A percentile compares a stretch with the other conserved stretches of the same genome.
Conservation (phyloP, 2,329 filamentous ascomycete species). For the Sporothrix globosa region DNA sequence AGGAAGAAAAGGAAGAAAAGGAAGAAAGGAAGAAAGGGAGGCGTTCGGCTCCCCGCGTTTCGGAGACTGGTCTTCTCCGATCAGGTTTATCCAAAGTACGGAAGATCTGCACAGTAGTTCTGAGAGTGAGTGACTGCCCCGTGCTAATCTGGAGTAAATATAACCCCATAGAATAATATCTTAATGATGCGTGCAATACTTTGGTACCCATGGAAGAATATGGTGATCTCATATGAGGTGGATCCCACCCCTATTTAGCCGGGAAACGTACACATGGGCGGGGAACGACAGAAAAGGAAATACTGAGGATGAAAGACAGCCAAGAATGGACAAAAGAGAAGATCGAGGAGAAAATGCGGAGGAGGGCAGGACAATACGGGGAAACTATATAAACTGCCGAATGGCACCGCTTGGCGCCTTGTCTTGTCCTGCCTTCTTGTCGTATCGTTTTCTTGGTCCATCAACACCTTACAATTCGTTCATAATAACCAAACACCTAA, state of each 20-base stretch:
- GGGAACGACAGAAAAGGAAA: neutral
- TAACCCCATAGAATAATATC: conserved; percentile 1
- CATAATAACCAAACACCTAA: neutral
- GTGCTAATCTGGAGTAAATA: neutral
- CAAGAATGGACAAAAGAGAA: neutral
- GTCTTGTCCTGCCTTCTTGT: neutral
- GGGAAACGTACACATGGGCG: neutral
- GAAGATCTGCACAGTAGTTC: neutral
- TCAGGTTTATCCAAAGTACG: conserved; percentile 27
- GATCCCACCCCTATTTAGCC: neutral
- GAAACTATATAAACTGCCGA: conserved; percentile 18
- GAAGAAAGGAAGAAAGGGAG: neutral
- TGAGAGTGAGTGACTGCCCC: neutral
- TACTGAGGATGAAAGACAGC: neutral
- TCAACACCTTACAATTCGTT: neutral
- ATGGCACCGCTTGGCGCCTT: conserved; percentile 5
- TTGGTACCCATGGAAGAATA: neutral
- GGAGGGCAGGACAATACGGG: neutral
- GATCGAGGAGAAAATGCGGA: neutral
- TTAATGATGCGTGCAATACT: neutral
- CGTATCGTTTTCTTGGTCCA: neutral
- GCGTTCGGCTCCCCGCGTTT: conserved; percentile 17
- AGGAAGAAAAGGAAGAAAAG: neutral
- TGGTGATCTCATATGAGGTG: neutral
- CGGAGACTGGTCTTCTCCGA: conserved; percentile 1